Evolutionary conservation across 345 rosid species (phyloP).

Genomic region (Salix caprea): DNA sequence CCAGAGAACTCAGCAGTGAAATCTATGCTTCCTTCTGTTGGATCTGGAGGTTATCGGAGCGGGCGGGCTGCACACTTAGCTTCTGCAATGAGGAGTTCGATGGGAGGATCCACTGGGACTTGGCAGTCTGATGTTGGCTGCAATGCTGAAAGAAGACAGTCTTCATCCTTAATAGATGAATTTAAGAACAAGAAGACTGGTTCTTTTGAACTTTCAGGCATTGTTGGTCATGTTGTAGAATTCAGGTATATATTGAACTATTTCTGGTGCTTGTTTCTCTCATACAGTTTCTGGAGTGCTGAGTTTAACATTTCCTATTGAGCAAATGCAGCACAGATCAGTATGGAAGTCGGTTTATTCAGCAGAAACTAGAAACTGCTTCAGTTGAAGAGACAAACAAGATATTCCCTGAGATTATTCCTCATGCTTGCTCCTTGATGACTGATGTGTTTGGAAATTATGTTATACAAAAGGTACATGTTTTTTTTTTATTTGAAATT

Average conservation of each 20-base stretch:
- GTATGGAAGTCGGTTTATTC: slow-evolving; percentile 95
- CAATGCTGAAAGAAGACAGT: slow-evolving; percentile 44
- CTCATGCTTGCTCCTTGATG: slow-evolving; percentile 82
- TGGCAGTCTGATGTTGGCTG: slow-evolving; percentile 56
- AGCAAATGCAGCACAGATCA: slow-evolving; percentile 76
- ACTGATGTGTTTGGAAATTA: slow-evolving; percentile 99
- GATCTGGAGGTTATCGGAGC: slow-evolving; percentile 53
- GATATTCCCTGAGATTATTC: slow-evolving; percentile 76
- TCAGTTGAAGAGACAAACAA: slow-evolving; percentile 65
- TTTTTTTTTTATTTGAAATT: slow-evolving; percentile 10
- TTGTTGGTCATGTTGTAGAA: slow-evolving; percentile 71
- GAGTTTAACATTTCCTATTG: slow-evolving; percentile 10
- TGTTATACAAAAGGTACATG: slow-evolving; percentile 79
- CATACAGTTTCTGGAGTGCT: background rate
- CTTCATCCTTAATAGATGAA: slow-evolving; percentile 66
- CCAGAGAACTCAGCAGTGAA: slow-evolving; percentile 43
- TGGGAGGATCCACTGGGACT: slow-evolving; percentile 45
- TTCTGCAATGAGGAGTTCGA: slow-evolving; percentile 55
- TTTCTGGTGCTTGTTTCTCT: slow-evolving; percentile 15
- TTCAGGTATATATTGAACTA: slow-evolving; percentile 56
- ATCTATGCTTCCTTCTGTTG: slow-evolving; percentile 47
- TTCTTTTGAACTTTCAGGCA: slow-evolving; percentile 70
- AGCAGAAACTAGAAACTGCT: slow-evolving; percentile 90
- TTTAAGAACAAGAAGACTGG: slow-evolving; percentile 77
- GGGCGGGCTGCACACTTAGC: slow-evolving; percentile 44